These are phyloP conservation scores for Lachancea cidri DNA, from an alignment of 805 yeast species.

Conservation along the genomic window DNA sequence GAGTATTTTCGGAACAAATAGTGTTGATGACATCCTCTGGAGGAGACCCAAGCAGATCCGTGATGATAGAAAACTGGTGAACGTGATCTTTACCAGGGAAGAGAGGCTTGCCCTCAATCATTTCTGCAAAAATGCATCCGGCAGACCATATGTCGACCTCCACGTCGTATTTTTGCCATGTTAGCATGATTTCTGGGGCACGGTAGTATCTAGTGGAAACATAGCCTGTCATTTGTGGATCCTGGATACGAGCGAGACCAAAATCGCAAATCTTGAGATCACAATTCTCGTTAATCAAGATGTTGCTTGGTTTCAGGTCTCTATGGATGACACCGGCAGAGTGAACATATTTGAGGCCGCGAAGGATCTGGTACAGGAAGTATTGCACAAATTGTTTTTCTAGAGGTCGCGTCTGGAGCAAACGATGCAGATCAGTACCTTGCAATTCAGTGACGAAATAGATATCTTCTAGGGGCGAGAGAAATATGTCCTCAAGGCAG, in stretches of 20 bases:
- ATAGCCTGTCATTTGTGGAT: constrained; percentile 98
- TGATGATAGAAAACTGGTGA: constrained; percentile 94
- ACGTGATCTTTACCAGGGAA: constrained; percentile 99
- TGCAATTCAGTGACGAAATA: constrained; percentile 94
- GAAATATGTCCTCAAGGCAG: constrained; percentile 86
- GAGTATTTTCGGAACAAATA: constrained; percentile 90
- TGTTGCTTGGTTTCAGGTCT: constrained; percentile 81
- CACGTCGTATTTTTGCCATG: constrained; percentile 96
- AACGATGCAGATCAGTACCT: constrained; percentile 92
- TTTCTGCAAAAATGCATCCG: constrained; percentile 95
- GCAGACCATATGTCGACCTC: constrained; percentile 98
- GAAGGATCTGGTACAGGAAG: constrained; percentile 87
- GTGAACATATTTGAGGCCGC: constrained; percentile 86
- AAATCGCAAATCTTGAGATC: constrained; percentile 89
- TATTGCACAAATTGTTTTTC: constrained; percentile 96
- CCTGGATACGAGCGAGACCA: constrained; percentile 95
- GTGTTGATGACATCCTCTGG: constrained; percentile 95
- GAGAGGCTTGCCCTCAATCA: constrained; percentile 94
- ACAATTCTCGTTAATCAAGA: constrained; percentile 82
- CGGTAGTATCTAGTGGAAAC: constrained; percentile 94
- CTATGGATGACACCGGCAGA: constrained; percentile 90
- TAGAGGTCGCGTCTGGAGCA: constrained; percentile 86
- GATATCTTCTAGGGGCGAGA: constrained; percentile 92
- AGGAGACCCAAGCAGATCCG: constrained; percentile 94
- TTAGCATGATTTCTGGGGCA: constrained; percentile 97